A percentile compares a stretch with the other conserved stretches of the same genome.
These are phyloP conservation scores for Pythium dissimile DNA, from an alignment of 352 stramenopile species.

Conservation along the genomic window DNA sequence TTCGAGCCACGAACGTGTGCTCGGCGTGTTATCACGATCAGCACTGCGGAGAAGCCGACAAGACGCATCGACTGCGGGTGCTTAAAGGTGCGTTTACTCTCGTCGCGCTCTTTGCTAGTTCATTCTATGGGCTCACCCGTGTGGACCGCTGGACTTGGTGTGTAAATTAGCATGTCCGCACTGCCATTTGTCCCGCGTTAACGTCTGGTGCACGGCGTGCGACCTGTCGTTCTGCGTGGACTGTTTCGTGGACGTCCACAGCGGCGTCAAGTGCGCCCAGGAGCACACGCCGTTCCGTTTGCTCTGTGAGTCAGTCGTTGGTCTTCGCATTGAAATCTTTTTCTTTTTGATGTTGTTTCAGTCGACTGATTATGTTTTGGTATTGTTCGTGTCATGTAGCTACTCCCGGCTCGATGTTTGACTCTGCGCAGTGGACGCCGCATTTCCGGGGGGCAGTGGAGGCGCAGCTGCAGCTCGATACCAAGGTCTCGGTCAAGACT, in stretches of 20 bases:
- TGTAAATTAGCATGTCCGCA: conserved; percentile 69
- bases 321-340: neutral
- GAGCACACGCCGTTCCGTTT: conserved; percentile 35
- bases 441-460: conserved; percentile 25
- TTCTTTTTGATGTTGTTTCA: neutral
- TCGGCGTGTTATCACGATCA: conserved; percentile 6
- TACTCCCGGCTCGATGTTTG: conserved; percentile 34
- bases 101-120: too few relatives aligned
- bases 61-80: conserved; percentile 3
- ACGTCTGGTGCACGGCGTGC: conserved; percentile 55
- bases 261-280: conserved; percentile 25
- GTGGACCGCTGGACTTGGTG: neutral
- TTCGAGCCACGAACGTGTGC: conserved; percentile 1
- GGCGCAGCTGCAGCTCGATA: too few relatives aligned
- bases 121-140: too few relatives aligned
- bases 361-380: neutral
- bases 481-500: too few relatives aligned
- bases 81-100: conserved; percentile 14
- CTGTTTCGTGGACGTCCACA: conserved; percentile 54
- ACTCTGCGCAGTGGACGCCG: conserved; percentile 38
- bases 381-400: conserved; percentile 16
- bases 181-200: conserved; percentile 42
- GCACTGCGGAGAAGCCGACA: neutral
- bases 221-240: conserved; percentile 57
- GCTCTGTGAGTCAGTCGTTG: conserved; percentile 31